These are phyloP conservation scores for Adansonia digitata DNA, from an alignment of 345 rosid genomes.

Conservation along the genomic window DNA sequence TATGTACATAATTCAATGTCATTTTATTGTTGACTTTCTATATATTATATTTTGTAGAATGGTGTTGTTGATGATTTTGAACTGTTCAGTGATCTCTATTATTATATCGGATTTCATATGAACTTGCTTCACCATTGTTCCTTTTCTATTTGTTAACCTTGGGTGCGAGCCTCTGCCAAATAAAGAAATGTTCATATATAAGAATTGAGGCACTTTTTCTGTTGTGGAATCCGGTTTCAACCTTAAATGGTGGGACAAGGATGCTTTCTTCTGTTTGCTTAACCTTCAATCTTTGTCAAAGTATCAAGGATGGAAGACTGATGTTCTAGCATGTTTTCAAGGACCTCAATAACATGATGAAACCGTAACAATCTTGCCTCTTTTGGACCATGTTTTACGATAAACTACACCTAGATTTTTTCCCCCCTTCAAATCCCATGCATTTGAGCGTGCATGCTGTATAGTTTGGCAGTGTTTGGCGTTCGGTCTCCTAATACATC, in stretches of 20 bases:
- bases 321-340: background rate
- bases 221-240: background rate
- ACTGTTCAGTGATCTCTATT: background rate
- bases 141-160: background rate
- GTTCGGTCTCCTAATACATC: no score
- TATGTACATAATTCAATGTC: background rate
- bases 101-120: background rate
- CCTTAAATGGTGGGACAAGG: background rate
- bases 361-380: background rate
- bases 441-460: no score
- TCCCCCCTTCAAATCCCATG: no score
- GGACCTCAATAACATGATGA: background rate
- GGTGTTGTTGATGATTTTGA: background rate
- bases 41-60: background rate
- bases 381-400: no score
- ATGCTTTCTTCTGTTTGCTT: background rate
- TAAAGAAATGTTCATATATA: background rate
- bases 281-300: background rate
- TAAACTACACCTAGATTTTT: no score
- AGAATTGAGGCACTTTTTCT: background rate
- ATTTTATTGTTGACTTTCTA: constrained; percentile 16
- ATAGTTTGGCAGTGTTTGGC: no score
- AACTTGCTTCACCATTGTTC: background rate
- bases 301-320: background rate
- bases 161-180: background rate